phyloP scores from a whole-genome alignment of 2,329 filamentous ascomycete genomes.

The Penicillium verrucosum region DNA sequence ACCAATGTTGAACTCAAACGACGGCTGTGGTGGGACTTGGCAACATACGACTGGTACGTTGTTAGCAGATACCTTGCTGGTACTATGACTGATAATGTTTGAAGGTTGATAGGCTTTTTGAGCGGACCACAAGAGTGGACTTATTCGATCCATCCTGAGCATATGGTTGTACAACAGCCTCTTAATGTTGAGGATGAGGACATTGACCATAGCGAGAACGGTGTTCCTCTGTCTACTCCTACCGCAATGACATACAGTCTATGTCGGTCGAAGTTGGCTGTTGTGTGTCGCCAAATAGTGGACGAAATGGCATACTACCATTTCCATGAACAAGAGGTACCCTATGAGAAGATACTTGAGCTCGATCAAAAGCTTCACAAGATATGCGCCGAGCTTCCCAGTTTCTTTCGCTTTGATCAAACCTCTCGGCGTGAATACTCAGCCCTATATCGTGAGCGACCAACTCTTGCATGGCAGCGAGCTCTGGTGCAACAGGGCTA shows the following conservation, averaged over 20 bases:
- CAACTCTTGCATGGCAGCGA: constrained; percentile 36
- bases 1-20: constrained; percentile 38
- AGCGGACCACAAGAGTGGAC: constrained; percentile 45
- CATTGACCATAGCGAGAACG: constrained; percentile 23
- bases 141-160: constrained; percentile 42
- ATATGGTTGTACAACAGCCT: constrained; percentile 43
- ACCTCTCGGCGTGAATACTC: constrained; percentile 26
- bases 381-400: constrained; percentile 31
- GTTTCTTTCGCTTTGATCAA: constrained; percentile 39
- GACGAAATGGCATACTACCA: constrained; percentile 34
- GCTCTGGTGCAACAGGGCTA: constrained; percentile 35
- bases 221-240: constrained; percentile 34
- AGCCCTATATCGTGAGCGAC: constrained; percentile 28
- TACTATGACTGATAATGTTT: neutral
- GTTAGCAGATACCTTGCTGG: neutral
- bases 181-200: constrained; percentile 44
- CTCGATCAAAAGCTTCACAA: constrained; percentile 37
- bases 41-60: constrained; percentile 43
- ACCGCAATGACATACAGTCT: constrained; percentile 48
- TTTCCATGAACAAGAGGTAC: constrained; percentile 25
- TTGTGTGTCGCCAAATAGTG: constrained; percentile 41
- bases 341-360: constrained; percentile 39
- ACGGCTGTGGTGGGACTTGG: constrained; percentile 46
- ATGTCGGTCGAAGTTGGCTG: constrained; percentile 41
- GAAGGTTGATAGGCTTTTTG: constrained; percentile 40